Evolutionary conservation across 2,329 filamentous ascomycete genomes (phyloP), one percentile per base, ranked within the genome.

Genomic region (Aspergillus latus): DNA sequence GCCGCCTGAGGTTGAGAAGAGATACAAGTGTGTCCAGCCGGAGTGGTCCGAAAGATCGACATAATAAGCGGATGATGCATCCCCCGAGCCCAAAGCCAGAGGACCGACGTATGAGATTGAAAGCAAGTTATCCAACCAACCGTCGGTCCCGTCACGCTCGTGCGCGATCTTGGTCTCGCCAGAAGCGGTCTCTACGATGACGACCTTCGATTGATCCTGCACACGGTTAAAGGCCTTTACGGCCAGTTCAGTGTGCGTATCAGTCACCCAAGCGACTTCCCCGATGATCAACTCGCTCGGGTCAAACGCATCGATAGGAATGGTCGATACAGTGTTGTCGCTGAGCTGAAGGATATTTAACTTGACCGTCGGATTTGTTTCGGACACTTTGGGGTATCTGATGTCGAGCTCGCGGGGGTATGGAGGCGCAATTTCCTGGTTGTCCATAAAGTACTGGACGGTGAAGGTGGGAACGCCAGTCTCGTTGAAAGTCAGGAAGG

Each of bases 401-500:
- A 89, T 70, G 26, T 87, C 80, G 1, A 88, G 73, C 61, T 88
- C 82, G 0, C 76, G 70, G 1, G 86, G 86, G 64, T 89, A 89
- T 0, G 80, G 72, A 0, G 84, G 84, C 0, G 85, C 83, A 11
- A 84, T 68, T 26, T 80, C 71, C 57, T 83, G 70, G 55, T 79
- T 76, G 52, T 83, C 77, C 82, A 87, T 87, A 69, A 84, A 89
- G 70, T 88, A 88, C 0, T 84, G 84, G 9, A 89, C 79, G 0
- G 80, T 84, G 68, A 84, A 88, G 1, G 85, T 88, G 2, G 78
- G 80, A 5, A 89, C 87, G 1, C 85, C 86, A 0, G 85, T 88
- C 75, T 89, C 84, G 70, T 97, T 92, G 15, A 92, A 96, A 34
- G 90, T 86, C 59, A 97, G 78, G 72, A 94, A 97, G 15, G 92